Base-by-base conservation (phyloP, 306 rosid species). In the Trifolium pratense region DNA sequence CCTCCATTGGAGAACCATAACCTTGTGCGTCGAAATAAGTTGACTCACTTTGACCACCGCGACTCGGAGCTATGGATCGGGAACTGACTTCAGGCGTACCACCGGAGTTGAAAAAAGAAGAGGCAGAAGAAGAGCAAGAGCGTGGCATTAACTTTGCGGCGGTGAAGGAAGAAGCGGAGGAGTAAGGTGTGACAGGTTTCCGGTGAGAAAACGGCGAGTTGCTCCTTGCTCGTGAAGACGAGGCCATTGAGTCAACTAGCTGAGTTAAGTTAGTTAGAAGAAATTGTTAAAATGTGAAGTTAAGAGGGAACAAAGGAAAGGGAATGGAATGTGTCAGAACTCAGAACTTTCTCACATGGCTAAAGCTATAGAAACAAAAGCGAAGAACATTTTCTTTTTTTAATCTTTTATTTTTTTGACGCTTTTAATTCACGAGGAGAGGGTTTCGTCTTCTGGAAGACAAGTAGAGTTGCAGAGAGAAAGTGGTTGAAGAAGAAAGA, bases 131-230 rank as follows among this genome's bases (percentile, higher is more conserved):
- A 7, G 97, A 91, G 64, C 90, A 88, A 5, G 97, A 87, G 39
- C 92, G 96, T 67, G 97, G 97, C 58, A 91, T 81, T 32, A 87
- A 56, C 60, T 84, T 79, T 34, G 90, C 85, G 79, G 78, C 90
- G 29, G 83, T 34, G 60, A 89, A 75, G 21, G 95, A 88, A 25
- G 97, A 87, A 16, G 87, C 67, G 0, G 99, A 79, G 0, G 90
- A 89, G 89, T 68, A 77, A 21, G 95, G 92, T 66, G 90, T 84
- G 18, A 88, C 56, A 2, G 92, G 79, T 63, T 95, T 95, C 29
- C 92, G 88, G 72, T 88, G 69, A n/a, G 97, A 90, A 71, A 90
- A 95, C 13, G 97, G 97, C 42, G 99, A 91, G 87, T 95, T 87
- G 84, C 97, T 91, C 79, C 91, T 71, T 57, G 92, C 92, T 68